Evolutionary conservation across 2,329 filamentous ascomycete species (phyloP).

Genomic region (Parafenestella ontariensis): DNA sequence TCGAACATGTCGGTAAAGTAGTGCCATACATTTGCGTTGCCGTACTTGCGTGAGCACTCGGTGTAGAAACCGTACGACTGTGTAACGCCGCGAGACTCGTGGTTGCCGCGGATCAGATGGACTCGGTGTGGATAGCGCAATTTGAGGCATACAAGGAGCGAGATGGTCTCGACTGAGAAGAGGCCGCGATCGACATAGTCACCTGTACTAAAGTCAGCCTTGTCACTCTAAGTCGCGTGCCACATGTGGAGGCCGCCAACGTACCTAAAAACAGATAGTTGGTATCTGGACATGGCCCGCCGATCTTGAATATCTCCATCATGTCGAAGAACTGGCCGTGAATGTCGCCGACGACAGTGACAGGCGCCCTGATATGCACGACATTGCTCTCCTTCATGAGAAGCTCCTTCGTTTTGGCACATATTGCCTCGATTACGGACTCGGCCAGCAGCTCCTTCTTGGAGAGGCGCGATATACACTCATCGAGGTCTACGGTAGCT

Average conservation of each 20-base stretch:
- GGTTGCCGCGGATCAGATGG: slow-evolving; percentile 95
- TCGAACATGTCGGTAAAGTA: slow-evolving; percentile 99
- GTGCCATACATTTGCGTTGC: slow-evolving; percentile 98
- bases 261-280: slow-evolving; percentile 96
- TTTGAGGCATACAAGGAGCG: slow-evolving; percentile 94
- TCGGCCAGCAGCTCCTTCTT: slow-evolving; percentile 97
- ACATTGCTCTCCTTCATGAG: slow-evolving; percentile 99
- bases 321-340: slow-evolving; percentile 99
- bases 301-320: slow-evolving; percentile 99
- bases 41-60: slow-evolving; percentile 96
- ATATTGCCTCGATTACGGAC: slow-evolving; percentile 98
- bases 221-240: slow-evolving; percentile 28
- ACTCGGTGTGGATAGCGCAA: slow-evolving; percentile 95
- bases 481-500: slow-evolving; percentile 97
- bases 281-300: slow-evolving; percentile 94
- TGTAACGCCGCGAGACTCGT: slow-evolving; percentile 96
- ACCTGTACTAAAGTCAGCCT: slow-evolving; percentile 60
- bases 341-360: slow-evolving; percentile 97
- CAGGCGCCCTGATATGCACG: slow-evolving; percentile 92
- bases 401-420: slow-evolving; percentile 97
- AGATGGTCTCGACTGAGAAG: slow-evolving; percentile 99
- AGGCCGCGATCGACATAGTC: slow-evolving; percentile 98
- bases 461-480: slow-evolving; percentile 96
- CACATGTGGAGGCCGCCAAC: slow-evolving; percentile 23
- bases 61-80: slow-evolving; percentile 99